A percentile compares a stretch with the other conserved stretches of the same genome.
These are phyloP conservation scores for Monilinia vaccinii-corymbosi DNA, from an alignment of 2,329 filamentous ascomycete genomes.

Conservation along the genomic window DNA sequence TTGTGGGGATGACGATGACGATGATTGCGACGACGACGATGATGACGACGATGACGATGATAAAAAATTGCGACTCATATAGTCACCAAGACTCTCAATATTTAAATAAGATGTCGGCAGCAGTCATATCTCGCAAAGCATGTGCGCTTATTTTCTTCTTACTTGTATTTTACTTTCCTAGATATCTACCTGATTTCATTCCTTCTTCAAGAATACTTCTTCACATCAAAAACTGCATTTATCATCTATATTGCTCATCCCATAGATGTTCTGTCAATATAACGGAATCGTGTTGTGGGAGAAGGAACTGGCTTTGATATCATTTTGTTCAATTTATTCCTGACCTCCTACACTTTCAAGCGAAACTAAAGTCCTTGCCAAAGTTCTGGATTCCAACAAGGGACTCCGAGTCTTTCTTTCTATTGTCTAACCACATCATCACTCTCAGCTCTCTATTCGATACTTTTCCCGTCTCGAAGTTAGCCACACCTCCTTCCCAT, in stretches of 20 bases:
- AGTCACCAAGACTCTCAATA: neutral
- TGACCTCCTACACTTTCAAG: neutral
- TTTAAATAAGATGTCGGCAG: neutral
- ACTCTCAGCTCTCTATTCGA: neutral
- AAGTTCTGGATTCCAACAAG: too few relatives aligned
- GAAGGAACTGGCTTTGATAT: neutral
- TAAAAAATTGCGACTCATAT: neutral
- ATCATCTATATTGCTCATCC: neutral
- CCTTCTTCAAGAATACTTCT: neutral
- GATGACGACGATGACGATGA: neutral
- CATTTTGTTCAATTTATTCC: neutral
- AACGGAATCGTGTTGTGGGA: too few relatives aligned
- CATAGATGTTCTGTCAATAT: neutral
- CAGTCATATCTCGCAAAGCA: neutral
- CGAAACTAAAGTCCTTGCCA: neutral
- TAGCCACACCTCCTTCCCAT: too few relatives aligned
- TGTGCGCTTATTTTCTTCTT: too few relatives aligned
- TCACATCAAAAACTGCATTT: too few relatives aligned
- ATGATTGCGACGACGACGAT: neutral
- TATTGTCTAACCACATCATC: neutral
- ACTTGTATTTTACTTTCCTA: neutral
- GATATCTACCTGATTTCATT: neutral
- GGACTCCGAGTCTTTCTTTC: neutral
- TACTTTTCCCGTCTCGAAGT: too few relatives aligned
- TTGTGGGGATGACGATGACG: neutral